Evolutionary conservation across 2,329 filamentous ascomycete species (phyloP).

Genomic region (Madurella fahalii): DNA sequence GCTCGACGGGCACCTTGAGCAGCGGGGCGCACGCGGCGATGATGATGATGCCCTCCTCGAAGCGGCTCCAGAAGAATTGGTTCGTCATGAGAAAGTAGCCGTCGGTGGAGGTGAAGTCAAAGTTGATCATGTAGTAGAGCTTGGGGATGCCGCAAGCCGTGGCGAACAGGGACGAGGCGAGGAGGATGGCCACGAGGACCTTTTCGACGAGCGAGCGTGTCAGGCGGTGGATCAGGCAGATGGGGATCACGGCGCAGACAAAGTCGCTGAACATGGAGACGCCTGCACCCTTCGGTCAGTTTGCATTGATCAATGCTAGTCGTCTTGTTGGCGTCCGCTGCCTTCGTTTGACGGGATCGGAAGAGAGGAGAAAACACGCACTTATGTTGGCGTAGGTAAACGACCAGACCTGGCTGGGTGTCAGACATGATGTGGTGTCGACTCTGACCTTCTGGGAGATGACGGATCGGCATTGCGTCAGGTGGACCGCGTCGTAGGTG

Average conservation of each 20-base stretch:
- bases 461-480: slow-evolving; percentile 1
- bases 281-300: neutral
- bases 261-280: slow-evolving; percentile 8
- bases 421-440: neutral
- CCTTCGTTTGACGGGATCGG: too few species aligned
- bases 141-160: neutral
- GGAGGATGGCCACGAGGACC: neutral
- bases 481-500: neutral
- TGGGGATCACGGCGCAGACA: slow-evolving; percentile 7
- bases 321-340: too few species aligned
- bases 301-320: neutral
- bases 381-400: neutral
- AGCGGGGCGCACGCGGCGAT: slow-evolving; percentile 7
- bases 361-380: neutral
- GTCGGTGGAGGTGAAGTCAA: slow-evolving; percentile 3
- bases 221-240: neutral
- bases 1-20: neutral
- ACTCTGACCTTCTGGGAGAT: neutral
- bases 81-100: slow-evolving; percentile 1
- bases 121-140: slow-evolving; percentile 2
- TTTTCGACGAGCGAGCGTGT: slow-evolving; percentile 3
- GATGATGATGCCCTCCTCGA: slow-evolving; percentile 6
- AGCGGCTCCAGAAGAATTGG: slow-evolving; percentile 1
- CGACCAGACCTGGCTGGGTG: neutral
- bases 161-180: slow-evolving; percentile 1